A percentile compares a stretch with the other conserved stretches of the same genome.
These are phyloP conservation scores for Colletotrichum sp. DNA, from an alignment of 2,329 filamentous ascomycete species.

Conservation along the genomic window DNA sequence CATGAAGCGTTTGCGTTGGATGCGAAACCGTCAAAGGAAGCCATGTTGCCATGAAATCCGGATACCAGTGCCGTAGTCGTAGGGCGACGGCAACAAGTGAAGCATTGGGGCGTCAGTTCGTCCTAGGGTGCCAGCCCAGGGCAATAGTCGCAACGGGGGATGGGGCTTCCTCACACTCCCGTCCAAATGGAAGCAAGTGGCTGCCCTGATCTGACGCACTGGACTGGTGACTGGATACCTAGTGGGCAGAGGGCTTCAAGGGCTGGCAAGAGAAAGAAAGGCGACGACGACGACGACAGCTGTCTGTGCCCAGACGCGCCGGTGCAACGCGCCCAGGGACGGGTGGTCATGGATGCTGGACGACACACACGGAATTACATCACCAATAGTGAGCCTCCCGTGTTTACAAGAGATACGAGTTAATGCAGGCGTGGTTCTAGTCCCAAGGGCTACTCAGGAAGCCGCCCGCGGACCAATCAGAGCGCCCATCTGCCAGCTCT, in stretches of 20 bases:
- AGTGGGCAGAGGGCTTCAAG: background rate
- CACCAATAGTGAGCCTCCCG: slow-evolving; percentile 2
- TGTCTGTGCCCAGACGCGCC: slow-evolving; percentile 13
- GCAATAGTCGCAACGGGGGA: background rate
- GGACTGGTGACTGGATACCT: background rate
- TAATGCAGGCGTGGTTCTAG: background rate
- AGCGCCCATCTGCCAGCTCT: background rate
- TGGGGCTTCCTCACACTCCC: background rate
- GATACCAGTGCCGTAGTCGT: background rate
- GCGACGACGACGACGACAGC: background rate
- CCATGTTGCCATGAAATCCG: background rate
- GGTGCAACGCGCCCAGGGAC: slow-evolving; percentile 1
- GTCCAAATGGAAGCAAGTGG: background rate
- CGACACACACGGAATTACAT: slow-evolving; percentile 7
- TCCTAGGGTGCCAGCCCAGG: background rate
- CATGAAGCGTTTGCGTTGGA: background rate
- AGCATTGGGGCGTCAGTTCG: background rate
- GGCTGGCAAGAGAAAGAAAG: background rate
- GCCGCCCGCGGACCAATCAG: background rate
- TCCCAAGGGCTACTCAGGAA: too few species aligned
- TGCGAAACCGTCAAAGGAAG: background rate
- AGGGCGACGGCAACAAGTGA: background rate
- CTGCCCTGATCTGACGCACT: background rate
- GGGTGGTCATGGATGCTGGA: background rate
- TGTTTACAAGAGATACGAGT: background rate